Conservation (phyloP, 2,329 filamentous ascomycete genomes). For the Macroventuria anomochaeta region DNA sequence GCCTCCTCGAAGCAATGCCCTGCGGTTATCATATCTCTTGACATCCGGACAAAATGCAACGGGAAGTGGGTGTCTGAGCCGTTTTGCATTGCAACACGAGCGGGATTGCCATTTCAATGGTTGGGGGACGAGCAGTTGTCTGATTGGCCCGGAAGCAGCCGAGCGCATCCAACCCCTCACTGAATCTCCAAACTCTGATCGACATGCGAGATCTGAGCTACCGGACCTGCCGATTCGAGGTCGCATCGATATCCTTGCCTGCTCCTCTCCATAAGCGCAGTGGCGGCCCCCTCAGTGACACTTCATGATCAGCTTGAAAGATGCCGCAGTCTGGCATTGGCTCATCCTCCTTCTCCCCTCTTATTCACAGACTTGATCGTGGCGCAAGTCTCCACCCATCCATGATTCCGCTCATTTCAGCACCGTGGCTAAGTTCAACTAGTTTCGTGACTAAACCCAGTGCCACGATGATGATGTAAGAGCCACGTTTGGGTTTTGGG, state of each 20-base stretch:
- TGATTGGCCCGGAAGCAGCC: constrained; percentile 13
- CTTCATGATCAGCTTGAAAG: background rate
- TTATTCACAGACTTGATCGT: no score
- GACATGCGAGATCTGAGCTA: constrained; percentile 8
- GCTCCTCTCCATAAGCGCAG: background rate
- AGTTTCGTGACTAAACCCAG: background rate
- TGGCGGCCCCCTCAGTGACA: background rate
- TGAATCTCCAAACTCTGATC: background rate
- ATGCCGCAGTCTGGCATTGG: background rate
- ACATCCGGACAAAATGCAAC: constrained; percentile 4
- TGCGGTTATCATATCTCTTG: background rate
- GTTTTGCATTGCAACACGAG: background rate
- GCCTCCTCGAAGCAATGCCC: background rate
- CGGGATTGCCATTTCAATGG: background rate
- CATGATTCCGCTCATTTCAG: background rate
- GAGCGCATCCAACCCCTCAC: background rate
- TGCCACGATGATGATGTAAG: background rate
- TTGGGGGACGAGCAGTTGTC: background rate
- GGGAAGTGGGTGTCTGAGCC: constrained; percentile 2
- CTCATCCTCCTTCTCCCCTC: no score
- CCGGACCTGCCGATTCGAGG: constrained; percentile 1
- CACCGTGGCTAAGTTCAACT: background rate
- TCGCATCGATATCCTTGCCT: constrained; percentile 1
- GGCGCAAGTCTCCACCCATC: no score
- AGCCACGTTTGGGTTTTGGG: background rate